A percentile compares a stretch with the other conserved stretches of the same genome.
phyloP scores from a whole-genome alignment of 192 early-diverging fungal species.

The Backusella liffmaniae region DNA sequence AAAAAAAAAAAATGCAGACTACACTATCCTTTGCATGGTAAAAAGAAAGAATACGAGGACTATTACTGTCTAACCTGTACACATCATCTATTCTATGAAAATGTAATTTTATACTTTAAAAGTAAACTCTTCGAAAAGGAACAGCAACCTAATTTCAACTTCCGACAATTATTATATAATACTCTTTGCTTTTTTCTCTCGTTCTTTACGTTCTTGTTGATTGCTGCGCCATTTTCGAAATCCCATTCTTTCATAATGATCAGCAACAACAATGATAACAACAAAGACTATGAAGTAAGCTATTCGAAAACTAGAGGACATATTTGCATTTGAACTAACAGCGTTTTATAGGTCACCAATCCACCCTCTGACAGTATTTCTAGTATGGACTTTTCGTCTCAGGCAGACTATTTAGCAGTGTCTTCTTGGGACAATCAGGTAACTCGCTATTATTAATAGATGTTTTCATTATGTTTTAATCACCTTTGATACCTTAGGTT shows the following conservation, averaged over 20 bases:
- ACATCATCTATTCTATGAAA: not conserved
- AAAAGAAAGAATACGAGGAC: too few relatives aligned
- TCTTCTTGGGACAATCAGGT: constrained; percentile 86
- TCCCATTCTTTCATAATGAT: not conserved
- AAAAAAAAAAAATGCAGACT: not conserved
- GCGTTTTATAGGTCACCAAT: constrained; percentile 42
- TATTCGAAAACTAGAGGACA: not conserved
- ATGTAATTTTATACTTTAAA: too few relatives aligned
- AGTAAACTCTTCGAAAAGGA: too few relatives aligned
- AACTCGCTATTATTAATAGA: not conserved
- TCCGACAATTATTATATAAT: not conserved
- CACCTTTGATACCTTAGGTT: constrained; percentile 52
- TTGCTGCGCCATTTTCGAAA: not conserved
- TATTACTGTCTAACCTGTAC: not conserved
- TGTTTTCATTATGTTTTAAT: not conserved
- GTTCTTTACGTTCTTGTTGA: not conserved
- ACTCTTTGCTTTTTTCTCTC: not conserved
- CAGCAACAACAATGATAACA: not conserved
- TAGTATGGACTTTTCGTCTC: constrained; percentile 77
- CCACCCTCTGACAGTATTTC: constrained; percentile 80
- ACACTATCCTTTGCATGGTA: too few relatives aligned
- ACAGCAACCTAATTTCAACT: not conserved
- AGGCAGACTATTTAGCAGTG: constrained; percentile 82
- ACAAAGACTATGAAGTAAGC: constrained; percentile 26
- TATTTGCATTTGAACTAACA: not conserved